Percentiles rank a stretch among this genome's conserved stretches.
Conservation (phyloP, 169 alveolate genomes). For the Plasmodium gallinaceum region DNA sequence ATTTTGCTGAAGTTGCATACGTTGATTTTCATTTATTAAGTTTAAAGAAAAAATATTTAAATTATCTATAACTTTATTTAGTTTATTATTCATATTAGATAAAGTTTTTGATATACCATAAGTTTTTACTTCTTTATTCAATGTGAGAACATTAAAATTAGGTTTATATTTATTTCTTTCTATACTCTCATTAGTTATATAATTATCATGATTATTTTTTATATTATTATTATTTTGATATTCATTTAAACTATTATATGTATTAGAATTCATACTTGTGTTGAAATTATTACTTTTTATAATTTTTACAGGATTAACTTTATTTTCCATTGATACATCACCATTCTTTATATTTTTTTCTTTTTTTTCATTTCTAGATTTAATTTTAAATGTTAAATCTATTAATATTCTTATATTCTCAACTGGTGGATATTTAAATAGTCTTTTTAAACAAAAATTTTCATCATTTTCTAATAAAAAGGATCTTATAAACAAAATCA, state of each 20-base stretch:
- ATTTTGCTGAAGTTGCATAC: conserved; percentile 44
- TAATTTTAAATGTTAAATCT: conserved; percentile 44
- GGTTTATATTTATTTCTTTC: conserved; percentile 30
- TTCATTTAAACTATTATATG: not conserved
- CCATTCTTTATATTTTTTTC: conserved; percentile 29
- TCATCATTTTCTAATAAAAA: conserved; percentile 62
- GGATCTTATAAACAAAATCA: conserved; percentile 54
- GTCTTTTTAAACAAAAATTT: conserved; percentile 50
- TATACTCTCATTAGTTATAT: conserved; percentile 1
- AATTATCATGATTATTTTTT: conserved; percentile 7
- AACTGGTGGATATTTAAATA: conserved; percentile 71
- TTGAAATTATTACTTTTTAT: not conserved
- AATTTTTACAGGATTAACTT: not conserved
- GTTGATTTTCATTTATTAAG: conserved; percentile 21
- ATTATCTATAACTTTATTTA: conserved; percentile 38
- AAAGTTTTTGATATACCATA: not conserved
- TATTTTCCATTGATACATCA: not conserved
- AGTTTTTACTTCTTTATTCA: conserved; percentile 18
- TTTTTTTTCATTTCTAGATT: conserved; percentile 37
- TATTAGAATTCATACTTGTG: not conserved
- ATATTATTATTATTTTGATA: not conserved
- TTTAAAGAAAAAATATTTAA: conserved; percentile 53
- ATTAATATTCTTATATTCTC: conserved; percentile 64
- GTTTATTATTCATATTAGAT: conserved; percentile 33
- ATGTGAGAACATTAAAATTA: conserved; percentile 5